phyloP scores from a whole-genome alignment of 148 eudicot genomes.

The Amaranthus cruentus region DNA sequence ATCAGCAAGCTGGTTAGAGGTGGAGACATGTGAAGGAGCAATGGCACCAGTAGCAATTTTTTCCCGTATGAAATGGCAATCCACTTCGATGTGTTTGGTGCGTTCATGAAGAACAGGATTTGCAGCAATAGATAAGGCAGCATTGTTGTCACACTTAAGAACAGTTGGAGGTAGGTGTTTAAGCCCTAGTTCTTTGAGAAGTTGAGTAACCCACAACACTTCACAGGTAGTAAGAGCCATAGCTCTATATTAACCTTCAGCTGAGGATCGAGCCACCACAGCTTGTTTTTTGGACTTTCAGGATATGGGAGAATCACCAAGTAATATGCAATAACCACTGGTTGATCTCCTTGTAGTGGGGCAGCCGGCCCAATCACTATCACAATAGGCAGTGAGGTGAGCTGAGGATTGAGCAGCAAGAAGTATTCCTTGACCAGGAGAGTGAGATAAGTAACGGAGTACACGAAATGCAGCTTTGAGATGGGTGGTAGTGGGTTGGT shows the following conservation, averaged over 20 bases:
- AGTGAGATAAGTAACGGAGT: not conserved
- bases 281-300: not conserved
- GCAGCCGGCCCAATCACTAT: not conserved
- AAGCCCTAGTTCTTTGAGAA: not conserved
- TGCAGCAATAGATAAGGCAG: not conserved
- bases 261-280: not conserved
- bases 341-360: not conserved
- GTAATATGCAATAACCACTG: not conserved
- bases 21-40: not conserved
- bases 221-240: not conserved
- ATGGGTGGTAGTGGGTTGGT: not conserved
- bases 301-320: not conserved
- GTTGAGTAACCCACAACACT: no score
- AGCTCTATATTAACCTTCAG: not conserved
- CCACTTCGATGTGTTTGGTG: conserved; percentile 5
- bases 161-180: not conserved
- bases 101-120: conserved; percentile 7
- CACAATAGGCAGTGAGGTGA: no score
- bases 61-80: not conserved
- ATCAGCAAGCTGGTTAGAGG: not conserved
- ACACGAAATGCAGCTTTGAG: not conserved
- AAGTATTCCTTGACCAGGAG: no score
- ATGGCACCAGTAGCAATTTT: not conserved
- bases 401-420: no score
- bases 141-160: not conserved